Conservation (phyloP, 495 filamentous ascomycete species). For the Penicillium odoratum region DNA sequence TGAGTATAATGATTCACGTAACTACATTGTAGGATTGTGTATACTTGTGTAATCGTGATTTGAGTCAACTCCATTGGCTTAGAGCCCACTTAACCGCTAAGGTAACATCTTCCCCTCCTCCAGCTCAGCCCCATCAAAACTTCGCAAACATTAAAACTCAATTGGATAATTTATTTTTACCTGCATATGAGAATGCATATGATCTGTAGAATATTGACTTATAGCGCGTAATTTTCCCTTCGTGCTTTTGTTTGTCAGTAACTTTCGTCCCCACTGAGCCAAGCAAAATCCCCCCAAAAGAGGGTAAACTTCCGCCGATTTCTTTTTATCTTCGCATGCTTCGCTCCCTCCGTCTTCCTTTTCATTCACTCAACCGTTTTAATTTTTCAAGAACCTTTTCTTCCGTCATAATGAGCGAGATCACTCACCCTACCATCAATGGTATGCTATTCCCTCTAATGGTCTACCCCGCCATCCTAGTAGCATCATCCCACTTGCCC, state of each 20-base stretch:
- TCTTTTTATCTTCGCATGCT: conserved; percentile 28
- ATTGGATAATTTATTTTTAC: conserved; percentile 1
- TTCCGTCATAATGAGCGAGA: conserved; percentile 50
- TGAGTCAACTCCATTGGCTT: conserved; percentile 21
- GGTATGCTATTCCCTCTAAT: conserved; percentile 40
- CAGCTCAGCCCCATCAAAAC: too few relatives aligned
- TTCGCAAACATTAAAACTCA: not conserved
- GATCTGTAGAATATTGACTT: not conserved
- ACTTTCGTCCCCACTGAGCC: conserved; percentile 18
- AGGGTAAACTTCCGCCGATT: conserved; percentile 32
- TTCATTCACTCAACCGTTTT: conserved; percentile 8
- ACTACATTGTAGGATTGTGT: not conserved
- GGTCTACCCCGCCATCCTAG: conserved; percentile 12
- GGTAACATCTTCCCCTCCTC: not conserved
- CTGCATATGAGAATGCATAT: too few relatives aligned
- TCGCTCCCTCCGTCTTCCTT: conserved; percentile 26
- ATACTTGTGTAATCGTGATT: conserved; percentile 22
- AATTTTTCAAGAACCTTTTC: conserved; percentile 12
- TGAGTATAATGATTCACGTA: not conserved
- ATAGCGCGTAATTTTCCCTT: not conserved
- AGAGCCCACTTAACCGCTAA: too few relatives aligned
- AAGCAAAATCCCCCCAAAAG: conserved; percentile 28
- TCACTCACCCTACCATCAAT: conserved; percentile 61
- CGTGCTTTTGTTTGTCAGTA: not conserved
- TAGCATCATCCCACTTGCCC: conserved; percentile 9